Base-by-base conservation (phyloP, 345 rosid genomes). In the Physaria fendleri region DNA sequence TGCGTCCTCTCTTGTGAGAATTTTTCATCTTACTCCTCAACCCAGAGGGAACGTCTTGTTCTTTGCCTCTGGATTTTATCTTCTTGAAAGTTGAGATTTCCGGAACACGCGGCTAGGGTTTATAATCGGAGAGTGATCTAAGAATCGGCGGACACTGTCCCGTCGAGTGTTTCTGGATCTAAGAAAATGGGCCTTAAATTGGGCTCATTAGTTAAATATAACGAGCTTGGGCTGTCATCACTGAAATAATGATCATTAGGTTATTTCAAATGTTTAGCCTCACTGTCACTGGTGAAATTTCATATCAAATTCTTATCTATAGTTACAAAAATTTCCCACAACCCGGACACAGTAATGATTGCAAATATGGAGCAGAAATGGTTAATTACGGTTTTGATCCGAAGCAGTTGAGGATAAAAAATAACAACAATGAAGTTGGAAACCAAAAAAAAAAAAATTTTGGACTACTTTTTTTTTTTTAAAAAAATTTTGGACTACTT, bases 101-200 rank as follows among this genome's bases (percentile, higher is more conserved):
- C 21, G 16, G 61, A 11, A 23, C 29, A 11, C 45, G 68, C 58
- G 34, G 73, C 51, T 70, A 70, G 74, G 74, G 74, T 49, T 70
- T 70, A 55, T 39, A 32, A 47, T 20, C 68, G 52, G 68, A 16
- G 55, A 9, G 40, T 47, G 28, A 28, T 29, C 42, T 25, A 40
- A 45, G 63, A 51, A 59, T 59, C 73, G 67, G 62, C 55, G 67
- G 39, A 29, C 39, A 37, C 12, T 43, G 27, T 37, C 49, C 24
- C 55, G 64, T 54, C 48, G 74, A 30, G 41, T n/a, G n/a, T n/a
- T n/a, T 24, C 64, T 55, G 41, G 18, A 12, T 61, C 7, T 33
- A 17, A 14, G 0, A 0, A 29, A 0, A 40, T 70, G 64, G 74
- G 74, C 64, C 45, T 13, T 0, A 1, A 18, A 0, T 14, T 4